Conservation (phyloP, 345 rosid species). For the Aquilaria sinensis region DNA sequence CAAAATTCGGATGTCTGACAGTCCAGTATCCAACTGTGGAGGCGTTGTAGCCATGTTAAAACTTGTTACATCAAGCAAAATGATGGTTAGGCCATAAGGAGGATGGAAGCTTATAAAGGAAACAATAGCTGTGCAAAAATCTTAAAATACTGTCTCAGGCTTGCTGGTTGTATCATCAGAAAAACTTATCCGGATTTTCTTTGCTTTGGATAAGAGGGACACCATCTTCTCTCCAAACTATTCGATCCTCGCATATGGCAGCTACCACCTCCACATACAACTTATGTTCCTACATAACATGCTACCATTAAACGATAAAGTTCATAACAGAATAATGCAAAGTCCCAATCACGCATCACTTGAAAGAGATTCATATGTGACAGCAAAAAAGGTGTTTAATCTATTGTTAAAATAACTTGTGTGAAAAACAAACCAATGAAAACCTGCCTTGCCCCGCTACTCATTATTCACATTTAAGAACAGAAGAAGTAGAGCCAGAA, state of each 20-base stretch:
- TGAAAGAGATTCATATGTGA: too few species aligned
- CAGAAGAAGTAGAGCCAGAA: neutral
- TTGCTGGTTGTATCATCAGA: conserved; percentile 15
- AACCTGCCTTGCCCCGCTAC: neutral
- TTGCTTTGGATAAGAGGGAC: conserved; percentile 70
- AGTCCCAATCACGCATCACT: neutral
- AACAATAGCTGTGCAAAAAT: too few species aligned
- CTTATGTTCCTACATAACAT: conserved; percentile 53
- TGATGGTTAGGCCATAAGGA: too few species aligned
- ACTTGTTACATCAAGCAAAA: too few species aligned
- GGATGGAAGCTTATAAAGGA: too few species aligned
- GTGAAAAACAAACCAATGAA: neutral
- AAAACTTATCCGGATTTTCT: conserved; percentile 35
- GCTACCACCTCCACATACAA: conserved; percentile 64
- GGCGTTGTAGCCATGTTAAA: too few species aligned
- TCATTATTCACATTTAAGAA: neutral
- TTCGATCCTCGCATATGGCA: conserved; percentile 65
- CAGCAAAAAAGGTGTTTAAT: neutral
- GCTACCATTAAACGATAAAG: too few species aligned
- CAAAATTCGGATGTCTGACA: too few species aligned
- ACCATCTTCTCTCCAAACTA: conserved; percentile 81
- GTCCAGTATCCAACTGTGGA: too few species aligned
- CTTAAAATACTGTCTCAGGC: neutral
- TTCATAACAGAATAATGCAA: neutral
- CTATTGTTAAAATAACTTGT: neutral